A percentile compares a stretch with the other conserved stretches of the same genome.
Evolutionary conservation across 1,139 yeast genomes (phyloP).

Genomic region (Taiozyma sp.): DNA sequence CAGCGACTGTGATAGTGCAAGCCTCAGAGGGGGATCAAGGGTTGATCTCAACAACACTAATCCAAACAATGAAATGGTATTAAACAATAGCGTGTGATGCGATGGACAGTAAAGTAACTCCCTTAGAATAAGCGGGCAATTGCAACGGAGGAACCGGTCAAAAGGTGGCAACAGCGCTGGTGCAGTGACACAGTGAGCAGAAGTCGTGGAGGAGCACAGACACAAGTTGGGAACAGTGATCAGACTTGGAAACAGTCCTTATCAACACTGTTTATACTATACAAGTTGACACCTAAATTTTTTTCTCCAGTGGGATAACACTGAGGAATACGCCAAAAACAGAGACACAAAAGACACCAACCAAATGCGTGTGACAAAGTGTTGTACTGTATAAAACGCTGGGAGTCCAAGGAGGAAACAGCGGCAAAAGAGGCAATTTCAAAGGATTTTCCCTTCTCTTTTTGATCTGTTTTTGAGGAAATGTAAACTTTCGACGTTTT

Average conservation of each 20-base stretch:
- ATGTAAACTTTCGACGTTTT: background rate
- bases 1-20: background rate
- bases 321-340: too few species aligned
- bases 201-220: background rate
- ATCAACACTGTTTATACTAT: too few species aligned
- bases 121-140: background rate
- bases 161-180: background rate
- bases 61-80: background rate
- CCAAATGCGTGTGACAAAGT: too few species aligned
- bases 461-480: background rate
- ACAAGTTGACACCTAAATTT: background rate
- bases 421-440: too few species aligned
- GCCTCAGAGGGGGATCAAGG: background rate
- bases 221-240: too few species aligned
- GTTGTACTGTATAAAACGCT: too few species aligned
- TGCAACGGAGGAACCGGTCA: background rate
- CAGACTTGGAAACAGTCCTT: background rate
- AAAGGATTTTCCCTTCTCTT: background rate
- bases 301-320: background rate
- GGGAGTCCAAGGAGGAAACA: too few species aligned
- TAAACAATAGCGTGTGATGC: too few species aligned
- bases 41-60: background rate
- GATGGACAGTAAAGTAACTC: too few species aligned
- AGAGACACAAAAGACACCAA: too few species aligned
- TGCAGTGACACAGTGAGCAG: background rate